Evolutionary conservation across 805 yeast genomes (phyloP).

Genomic region (Saccharomycopsis fodiens): DNA sequence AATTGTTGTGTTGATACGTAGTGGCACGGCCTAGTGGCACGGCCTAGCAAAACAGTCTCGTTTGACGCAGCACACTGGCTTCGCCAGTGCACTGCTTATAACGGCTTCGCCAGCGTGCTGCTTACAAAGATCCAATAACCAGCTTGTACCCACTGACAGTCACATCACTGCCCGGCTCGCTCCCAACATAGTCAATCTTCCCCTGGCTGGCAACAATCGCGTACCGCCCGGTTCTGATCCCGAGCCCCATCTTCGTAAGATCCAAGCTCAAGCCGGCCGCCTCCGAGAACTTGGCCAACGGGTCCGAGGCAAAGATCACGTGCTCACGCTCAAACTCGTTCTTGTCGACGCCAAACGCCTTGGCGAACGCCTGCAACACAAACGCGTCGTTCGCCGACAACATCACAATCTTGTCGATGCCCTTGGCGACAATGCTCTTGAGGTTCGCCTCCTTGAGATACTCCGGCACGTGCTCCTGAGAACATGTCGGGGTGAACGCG

Average conservation of each 20-base stretch:
- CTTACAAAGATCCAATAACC: constrained; percentile 11
- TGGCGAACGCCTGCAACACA: constrained; percentile 77
- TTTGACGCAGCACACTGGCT: no score
- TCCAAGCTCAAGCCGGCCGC: constrained; percentile 64
- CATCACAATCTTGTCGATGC: constrained; percentile 46
- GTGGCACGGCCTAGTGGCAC: no score
- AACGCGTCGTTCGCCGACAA: constrained; percentile 84
- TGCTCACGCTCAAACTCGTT: constrained; percentile 29
- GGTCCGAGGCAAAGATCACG: constrained; percentile 66
- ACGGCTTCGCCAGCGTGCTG: no score
- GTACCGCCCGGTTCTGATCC: constrained; percentile 64
- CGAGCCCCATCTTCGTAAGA: constrained; percentile 71
- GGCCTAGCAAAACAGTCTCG: no score
- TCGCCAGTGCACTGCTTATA: no score
- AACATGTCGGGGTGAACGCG: constrained; percentile 25
- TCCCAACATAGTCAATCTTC: constrained; percentile 30
- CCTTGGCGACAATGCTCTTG: constrained; percentile 22
- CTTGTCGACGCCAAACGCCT: constrained; percentile 33
- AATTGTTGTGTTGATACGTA: no score
- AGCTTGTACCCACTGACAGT: constrained; percentile 18
- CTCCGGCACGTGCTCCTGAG: constrained; percentile 23
- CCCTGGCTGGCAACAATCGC: constrained; percentile 53
- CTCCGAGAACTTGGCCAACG: constrained; percentile 60
- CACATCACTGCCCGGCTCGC: constrained; percentile 16
- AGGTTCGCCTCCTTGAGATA: constrained; percentile 22